Base-by-base conservation (phyloP, 352 stramenopile genomes). In the Globisporangium nunn region DNA sequence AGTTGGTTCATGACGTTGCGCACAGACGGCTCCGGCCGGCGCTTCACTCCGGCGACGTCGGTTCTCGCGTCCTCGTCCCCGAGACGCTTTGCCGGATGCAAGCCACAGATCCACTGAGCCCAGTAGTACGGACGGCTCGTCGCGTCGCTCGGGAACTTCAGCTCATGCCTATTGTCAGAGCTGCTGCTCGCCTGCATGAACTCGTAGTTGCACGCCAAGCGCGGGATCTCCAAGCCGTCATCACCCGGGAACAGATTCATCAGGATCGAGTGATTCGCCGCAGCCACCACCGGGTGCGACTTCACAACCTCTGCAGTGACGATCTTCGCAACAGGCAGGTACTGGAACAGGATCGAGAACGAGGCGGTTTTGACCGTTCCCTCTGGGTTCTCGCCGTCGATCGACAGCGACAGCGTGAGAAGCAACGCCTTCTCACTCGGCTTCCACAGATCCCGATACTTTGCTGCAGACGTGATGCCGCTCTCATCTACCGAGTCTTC, bases 71-170 rank as follows among this genome's bases (percentile, higher is more conserved):
- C 2, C 23, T 56, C 6, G 30, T 29, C 41, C 6, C 2, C 53
- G n/a, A 64, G 59, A 4, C 81, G 78, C 66, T 81, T 73, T 23
- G 78, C 47, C 6, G 73, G 64, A 46, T 78, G 60, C 18, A 92
- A 49, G 4, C 81, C 81, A 35, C 77, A 89, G 37, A 92, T 80
- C 79, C 79, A 92, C 39, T 92, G 79, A 0, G 74, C 67, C 82
- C 82, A 92, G 52, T 81, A 71, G 59, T 85, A 92, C 37, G 82
- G 82, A 44, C 78, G 74, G 40, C 62, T 73, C 1, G 35, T 49
- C 23, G 68, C 54, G 31, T 78, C 66, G 1, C 52, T 54, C 2
- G 78, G 76, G 54, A 86, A 88, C 31, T 65, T 48, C 5, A 87
- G 51, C 46, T 90, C 81, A 3, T 48, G 49, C 1, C 61, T 59